Base-by-base conservation (phyloP, 345 rosid genomes). In the Eucalyptus melliodora region DNA sequence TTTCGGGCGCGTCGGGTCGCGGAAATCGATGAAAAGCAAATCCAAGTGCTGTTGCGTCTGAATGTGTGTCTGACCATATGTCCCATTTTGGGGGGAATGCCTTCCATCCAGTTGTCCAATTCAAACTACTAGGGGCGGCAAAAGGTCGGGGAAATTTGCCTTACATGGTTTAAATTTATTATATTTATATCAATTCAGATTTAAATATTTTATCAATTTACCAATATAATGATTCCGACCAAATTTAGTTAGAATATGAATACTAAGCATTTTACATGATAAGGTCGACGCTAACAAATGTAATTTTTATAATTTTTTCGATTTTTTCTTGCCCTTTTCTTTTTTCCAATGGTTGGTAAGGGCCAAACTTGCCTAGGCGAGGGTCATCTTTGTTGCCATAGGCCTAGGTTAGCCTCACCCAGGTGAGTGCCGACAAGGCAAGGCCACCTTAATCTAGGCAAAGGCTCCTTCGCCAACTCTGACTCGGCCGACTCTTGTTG, bases 401-500 rank as follows among this genome's bases (percentile, higher is more conserved):
- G 26, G 59, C 59, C 26, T 2, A 8, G 26, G 11, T 53, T 19
- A 53, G 59, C 26, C 26, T 21, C 26, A 53, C 26, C 1, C 0
- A 2, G 11, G 11, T 53, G 26, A 53, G 26, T 19, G 11, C 0
- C 5, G 0, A 51, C 1, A 3, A 51, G 56, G 4, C 27, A 55
- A 55, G 11, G 59, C 59, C 12, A 55, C 6, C 27, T 23, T 55
- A 21, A 5, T 2, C 2, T 55, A 55, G 27, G 12, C 11, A 17
- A 23, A 1, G 60, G 27, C 12, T 3, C 26, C 27, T 2, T 55
- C 3, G 1, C 60, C 3, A 55, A 0, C 23, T 23, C 1, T 55
- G 11, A 23, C 11, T 1, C 0, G 2, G 0, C 9, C 0, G 1
- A 53, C 56, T 53, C 24, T 53, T 0, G 1, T 53, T 53, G 56